These are phyloP conservation scores for Corchorus capsularis DNA, from an alignment of 345 rosid genomes.

Conservation along the genomic window DNA sequence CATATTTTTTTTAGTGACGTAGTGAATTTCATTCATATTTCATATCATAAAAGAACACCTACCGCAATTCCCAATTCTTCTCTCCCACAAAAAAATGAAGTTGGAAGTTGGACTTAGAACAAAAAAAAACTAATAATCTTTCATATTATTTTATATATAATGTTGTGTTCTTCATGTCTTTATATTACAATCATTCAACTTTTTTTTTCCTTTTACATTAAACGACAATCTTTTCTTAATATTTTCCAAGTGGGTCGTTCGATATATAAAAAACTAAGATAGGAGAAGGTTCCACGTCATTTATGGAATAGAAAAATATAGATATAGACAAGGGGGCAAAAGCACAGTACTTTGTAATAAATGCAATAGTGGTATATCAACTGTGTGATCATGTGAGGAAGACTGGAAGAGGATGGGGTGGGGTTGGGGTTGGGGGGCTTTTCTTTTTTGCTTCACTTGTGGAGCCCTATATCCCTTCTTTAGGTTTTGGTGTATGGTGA, in stretches of 20 bases:
- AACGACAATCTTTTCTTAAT: constrained; percentile 2
- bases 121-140: too few relatives aligned
- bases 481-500: not conserved
- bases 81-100: not conserved
- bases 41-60: not conserved
- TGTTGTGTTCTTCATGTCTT: too few relatives aligned
- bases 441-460: not conserved
- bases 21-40: too few relatives aligned
- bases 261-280: not conserved
- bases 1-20: too few relatives aligned
- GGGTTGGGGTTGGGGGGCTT: not conserved
- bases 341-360: not conserved
- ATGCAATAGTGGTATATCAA: constrained; percentile 15
- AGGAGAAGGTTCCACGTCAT: constrained; percentile 24
- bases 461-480: not conserved
- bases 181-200: too few relatives aligned
- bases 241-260: not conserved
- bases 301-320: constrained; percentile 9
- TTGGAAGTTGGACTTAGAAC: not conserved
- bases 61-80: not conserved
- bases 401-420: constrained; percentile 7
- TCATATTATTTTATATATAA: not conserved
- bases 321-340: not conserved
- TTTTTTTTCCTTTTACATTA: not conserved
- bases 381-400: constrained; percentile 15